These are phyloP conservation scores for Mycena capillaripes DNA, from an alignment of 768 basidiomycete species.

Conservation along the genomic window DNA sequence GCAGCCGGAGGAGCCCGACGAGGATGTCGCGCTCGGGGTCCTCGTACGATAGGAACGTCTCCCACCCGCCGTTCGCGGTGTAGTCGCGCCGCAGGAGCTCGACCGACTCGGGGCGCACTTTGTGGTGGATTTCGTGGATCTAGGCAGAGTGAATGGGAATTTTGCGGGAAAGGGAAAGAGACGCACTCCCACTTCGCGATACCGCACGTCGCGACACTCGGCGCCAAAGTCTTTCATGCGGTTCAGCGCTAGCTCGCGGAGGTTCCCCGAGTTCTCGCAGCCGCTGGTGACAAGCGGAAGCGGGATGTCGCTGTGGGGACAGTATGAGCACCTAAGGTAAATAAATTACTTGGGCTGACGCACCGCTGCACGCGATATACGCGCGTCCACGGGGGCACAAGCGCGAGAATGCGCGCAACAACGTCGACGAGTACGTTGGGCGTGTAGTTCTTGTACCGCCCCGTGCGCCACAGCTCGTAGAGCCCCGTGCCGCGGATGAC, in stretches of 20 bases:
- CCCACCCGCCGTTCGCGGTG: slow-evolving; percentile 98
- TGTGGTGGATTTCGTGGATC: slow-evolving; percentile 99
- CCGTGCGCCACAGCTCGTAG: slow-evolving; percentile 96
- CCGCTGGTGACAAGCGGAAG: slow-evolving; percentile 96
- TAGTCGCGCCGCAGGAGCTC: slow-evolving; percentile 97
- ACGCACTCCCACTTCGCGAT: slow-evolving; percentile 96
- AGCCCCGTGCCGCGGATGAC: slow-evolving; percentile 97
- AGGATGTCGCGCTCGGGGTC: slow-evolving; percentile 98
- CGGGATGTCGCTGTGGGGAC: slow-evolving; percentile 85
- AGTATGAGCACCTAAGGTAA: neutral
- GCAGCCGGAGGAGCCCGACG: slow-evolving; percentile 89
- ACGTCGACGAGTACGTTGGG: slow-evolving; percentile 99
- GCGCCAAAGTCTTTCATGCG: slow-evolving; percentile 99
- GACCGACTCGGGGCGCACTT: slow-evolving; percentile 94
- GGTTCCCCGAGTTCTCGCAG: slow-evolving; percentile 97
- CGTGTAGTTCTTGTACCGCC: slow-evolving; percentile 99
- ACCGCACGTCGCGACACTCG: slow-evolving; percentile 96
- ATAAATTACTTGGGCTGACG: slow-evolving; percentile 34
- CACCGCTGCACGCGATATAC: slow-evolving; percentile 98
- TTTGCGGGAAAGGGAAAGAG: neutral
- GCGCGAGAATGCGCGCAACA: slow-evolving; percentile 93
- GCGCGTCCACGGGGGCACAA: slow-evolving; percentile 98
- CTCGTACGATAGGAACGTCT: slow-evolving; percentile 99
- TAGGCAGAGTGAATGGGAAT: slow-evolving; percentile 47
- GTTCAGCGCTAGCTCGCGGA: slow-evolving; percentile 95